Evolutionary conservation across 768 basidiomycete species (phyloP).

Genomic region (Pisolithus orientalis): DNA sequence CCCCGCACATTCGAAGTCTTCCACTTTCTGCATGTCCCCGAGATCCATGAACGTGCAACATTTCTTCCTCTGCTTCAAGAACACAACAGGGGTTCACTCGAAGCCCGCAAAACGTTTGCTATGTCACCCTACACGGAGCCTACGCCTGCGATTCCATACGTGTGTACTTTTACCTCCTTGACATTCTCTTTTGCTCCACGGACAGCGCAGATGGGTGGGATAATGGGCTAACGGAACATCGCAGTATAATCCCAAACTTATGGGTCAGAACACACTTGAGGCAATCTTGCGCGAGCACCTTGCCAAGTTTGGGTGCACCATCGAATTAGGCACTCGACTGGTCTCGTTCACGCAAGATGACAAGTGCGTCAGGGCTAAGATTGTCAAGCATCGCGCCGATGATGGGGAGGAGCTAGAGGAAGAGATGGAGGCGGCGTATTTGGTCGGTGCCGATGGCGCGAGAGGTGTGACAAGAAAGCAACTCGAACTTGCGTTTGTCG

Average conservation of each 20-base stretch:
- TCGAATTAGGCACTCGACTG: constrained; percentile 42
- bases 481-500: constrained; percentile 37
- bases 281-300: constrained; percentile 15
- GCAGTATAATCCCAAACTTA: constrained; percentile 7
- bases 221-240: neutral
- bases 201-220: neutral
- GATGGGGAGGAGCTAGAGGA: constrained; percentile 23
- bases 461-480: constrained; percentile 32
- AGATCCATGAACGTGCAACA: constrained; percentile 29
- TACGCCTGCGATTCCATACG: constrained; percentile 23
- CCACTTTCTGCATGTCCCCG: constrained; percentile 32
- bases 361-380: constrained; percentile 30
- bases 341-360: constrained; percentile 34
- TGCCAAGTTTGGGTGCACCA: constrained; percentile 17
- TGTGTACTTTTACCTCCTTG: neutral
- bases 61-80: constrained; percentile 23
- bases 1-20: constrained; percentile 42
- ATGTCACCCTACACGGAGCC: constrained; percentile 7
- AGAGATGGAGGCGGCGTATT: constrained; percentile 21
- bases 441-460: constrained; percentile 41
- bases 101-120: constrained; percentile 8
- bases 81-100: constrained; percentile 24
- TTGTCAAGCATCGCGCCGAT: constrained; percentile 18
- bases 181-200: too few relatives aligned
- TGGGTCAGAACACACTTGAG: constrained; percentile 27